A percentile compares a stretch with the other conserved stretches of the same genome.
These are phyloP conservation scores for Suillus cothurnatus DNA, from an alignment of 768 basidiomycete species.

Conservation along the genomic window DNA sequence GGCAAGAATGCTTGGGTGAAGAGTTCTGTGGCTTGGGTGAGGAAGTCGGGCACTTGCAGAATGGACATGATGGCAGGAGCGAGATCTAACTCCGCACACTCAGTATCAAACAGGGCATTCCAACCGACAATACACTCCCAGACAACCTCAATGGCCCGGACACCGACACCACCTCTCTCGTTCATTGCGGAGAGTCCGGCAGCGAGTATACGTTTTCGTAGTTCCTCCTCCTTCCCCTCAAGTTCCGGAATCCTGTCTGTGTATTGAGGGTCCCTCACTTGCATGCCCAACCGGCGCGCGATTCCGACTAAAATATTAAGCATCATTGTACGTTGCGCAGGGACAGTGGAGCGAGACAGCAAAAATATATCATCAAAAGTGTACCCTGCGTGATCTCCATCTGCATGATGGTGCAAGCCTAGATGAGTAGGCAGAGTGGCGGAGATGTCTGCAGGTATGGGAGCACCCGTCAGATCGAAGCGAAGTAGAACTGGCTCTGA, in stretches of 20 bases:
- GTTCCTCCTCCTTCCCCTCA: conserved; percentile 37
- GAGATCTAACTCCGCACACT: conserved; percentile 46
- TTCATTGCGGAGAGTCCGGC: conserved; percentile 66
- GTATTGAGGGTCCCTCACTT: conserved; percentile 3
- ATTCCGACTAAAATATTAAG: conserved; percentile 69
- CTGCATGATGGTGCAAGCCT: conserved; percentile 90
- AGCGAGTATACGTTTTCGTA: conserved; percentile 65
- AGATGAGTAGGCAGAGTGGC: conserved; percentile 75
- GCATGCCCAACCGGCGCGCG: conserved; percentile 36
- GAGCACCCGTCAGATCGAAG: conserved; percentile 78
- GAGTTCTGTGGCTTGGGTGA: conserved; percentile 51
- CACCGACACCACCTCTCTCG: conserved; percentile 68
- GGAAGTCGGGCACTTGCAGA: conserved; percentile 41
- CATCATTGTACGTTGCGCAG: conserved; percentile 84
- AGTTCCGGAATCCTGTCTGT: conserved; percentile 16
- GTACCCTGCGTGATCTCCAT: conserved; percentile 77
- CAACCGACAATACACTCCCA: conserved; percentile 78
- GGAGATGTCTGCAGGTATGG: conserved; percentile 59
- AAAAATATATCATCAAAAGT: conserved; percentile 85
- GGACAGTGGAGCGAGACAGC: conserved; percentile 77
- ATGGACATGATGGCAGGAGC: conserved; percentile 21
- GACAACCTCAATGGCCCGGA: conserved; percentile 66
- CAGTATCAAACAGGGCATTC: conserved; percentile 39
- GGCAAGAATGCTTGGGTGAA: conserved; percentile 45
- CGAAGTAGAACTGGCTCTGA: conserved; percentile 40